These are phyloP conservation scores for Bipolaris victoriae DNA, from an alignment of 2,329 filamentous ascomycete genomes.

Conservation along the genomic window DNA sequence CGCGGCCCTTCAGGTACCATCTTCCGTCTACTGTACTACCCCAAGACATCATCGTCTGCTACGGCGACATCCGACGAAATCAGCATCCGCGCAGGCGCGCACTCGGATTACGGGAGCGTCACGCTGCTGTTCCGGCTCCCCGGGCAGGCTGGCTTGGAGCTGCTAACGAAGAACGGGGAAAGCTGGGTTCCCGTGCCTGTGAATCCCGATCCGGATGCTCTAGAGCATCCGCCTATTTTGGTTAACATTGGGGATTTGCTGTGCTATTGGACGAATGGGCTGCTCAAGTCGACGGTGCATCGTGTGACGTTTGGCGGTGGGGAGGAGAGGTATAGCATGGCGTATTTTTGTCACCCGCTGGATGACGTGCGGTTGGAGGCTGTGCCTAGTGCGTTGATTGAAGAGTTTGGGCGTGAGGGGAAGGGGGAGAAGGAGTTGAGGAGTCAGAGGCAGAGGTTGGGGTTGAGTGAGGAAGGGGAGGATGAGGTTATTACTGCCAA, in stretches of 20 bases:
- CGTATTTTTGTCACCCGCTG: conserved; percentile 68
- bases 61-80: conserved; percentile 36
- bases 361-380: conserved; percentile 60
- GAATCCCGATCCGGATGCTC: conserved; percentile 63
- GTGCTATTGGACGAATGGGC: conserved; percentile 87
- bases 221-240: conserved; percentile 54
- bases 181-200: conserved; percentile 53
- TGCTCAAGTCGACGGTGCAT: conserved; percentile 87
- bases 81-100: conserved; percentile 86
- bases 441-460: conserved; percentile 52
- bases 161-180: conserved; percentile 64
- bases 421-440: conserved; percentile 40
- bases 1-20: conserved; percentile 59
- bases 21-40: conserved; percentile 62
- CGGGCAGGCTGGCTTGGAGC: conserved; percentile 85
- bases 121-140: conserved; percentile 82
- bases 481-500: conserved; percentile 60
- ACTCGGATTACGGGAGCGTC: conserved; percentile 80
- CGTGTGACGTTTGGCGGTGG: conserved; percentile 73
- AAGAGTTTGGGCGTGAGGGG: conserved; percentile 42
- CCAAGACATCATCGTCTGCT: conserved; percentile 24
- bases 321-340: conserved; percentile 62
- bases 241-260: conserved; percentile 77
- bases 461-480: conserved; percentile 46
- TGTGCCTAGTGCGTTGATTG: conserved; percentile 61